Base-by-base conservation (phyloP, 371 early-diverging fungal species). In the Encephalitozoon hellem region DNA sequence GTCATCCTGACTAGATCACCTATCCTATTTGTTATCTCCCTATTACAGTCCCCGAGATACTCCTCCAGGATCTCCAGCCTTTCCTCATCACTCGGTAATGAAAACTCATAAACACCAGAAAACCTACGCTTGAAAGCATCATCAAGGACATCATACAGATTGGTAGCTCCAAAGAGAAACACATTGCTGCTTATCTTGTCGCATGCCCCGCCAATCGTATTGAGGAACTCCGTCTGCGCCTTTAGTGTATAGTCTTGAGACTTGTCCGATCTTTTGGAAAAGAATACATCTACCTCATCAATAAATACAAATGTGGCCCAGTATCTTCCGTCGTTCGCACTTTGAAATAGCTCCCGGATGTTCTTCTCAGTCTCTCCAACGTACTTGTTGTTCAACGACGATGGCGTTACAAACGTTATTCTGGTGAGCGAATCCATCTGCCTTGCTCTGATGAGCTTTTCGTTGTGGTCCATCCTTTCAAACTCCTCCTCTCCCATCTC, bases 211-310 rank as follows among this genome's bases (percentile, higher is more conserved):
- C 74, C 76, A 25, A 83, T 64, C 70, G 67, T 54, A n/a, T 52
- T 72, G n/a, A 83, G 54, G 72, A 80, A 78, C 51, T 59, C 72
- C 0, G 54, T 74, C 18, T 70, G 59, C 4, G 75, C 21, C 39
- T 71, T 73, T 2, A 52, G 47, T 0, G 21, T 12, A 25, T 78
- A 66, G 11, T 67, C 66, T 11, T n/a, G 65, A 0, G 49, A 52
- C 21, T 65, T 71, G 4, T 52, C 28, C 3, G 45, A 47, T 76
- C 83, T 74, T 12, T 67, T 65, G 4, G 30, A 65, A 42, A 80
- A 75, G n/a, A 83, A 72, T 4, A 74, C 39, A 59, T 83, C 83
- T 11, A 72, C 73, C 49, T 83, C 83, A 65, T 83, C 83, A 43
- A 83, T 69, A 42, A 83, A 76, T 15, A 79, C 66, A 49, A 83